Evolutionary conservation across 2,329 filamentous ascomycete genomes (phyloP), one percentile per base, ranked within the genome.

Genomic region (Calonectria montana): DNA sequence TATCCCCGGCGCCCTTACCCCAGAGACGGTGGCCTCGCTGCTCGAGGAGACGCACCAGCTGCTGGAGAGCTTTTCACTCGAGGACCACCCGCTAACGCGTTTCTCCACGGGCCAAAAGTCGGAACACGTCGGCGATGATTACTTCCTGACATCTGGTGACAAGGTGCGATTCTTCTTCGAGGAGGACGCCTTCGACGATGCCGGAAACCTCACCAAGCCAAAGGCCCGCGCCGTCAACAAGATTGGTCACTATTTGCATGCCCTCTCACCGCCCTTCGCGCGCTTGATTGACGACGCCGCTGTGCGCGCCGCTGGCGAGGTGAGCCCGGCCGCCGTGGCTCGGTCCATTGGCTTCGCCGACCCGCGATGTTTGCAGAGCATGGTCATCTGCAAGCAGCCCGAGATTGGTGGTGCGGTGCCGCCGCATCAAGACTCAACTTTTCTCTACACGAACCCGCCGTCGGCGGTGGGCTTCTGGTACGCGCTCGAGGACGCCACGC

Each of bases 341-440:
- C 86, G 86, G 53, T 88, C 89, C 10, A 87, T 98, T 13, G 93
- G 93, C 2, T 98, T 95, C 85, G 79, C 76, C 5, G 94, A 97
- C 82, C 94, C 96, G 2, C 87, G 93, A 23, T 90, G 89, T 71
- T 87, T 99, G 65, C 97, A 99, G 87, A 97, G 94, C 82, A 99
- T 99, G 97, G 89, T 98, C 31, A 98, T 99, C 78, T 98, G 95
- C 90, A 99, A 99, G 84, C 96, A 98, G 85, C 96, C 97, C 25
- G 94, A 97, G 84, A 98, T 98, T 65, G 97, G 97, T 31, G 96
- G 94, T 25, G 94, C 94, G 2, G 97, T 98, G 50, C 95, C 94
- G 1, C 91, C 95, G 25, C 97, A 99, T 82, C 96, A 98, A 85
- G 96, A 98, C 83, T 94, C 91, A 75, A 96, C 95, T 1, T 99